These are phyloP conservation scores for Ceratocystiopsis brevicomis DNA, from an alignment of 2,329 filamentous ascomycete species.

Conservation along the genomic window DNA sequence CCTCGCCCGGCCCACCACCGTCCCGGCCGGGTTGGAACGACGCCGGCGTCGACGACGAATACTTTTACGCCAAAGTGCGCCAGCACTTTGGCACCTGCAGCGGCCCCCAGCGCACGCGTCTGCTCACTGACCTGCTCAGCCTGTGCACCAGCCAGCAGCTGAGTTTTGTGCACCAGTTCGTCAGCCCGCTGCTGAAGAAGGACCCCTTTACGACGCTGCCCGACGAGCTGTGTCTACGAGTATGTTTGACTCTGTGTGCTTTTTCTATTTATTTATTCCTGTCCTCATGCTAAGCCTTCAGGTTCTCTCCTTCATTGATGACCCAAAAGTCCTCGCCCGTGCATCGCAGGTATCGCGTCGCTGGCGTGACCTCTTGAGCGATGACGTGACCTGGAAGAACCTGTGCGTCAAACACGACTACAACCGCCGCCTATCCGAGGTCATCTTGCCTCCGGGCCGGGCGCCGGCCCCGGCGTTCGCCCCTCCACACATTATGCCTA, in stretches of 20 bases:
- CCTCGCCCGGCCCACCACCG: slow-evolving; percentile 43
- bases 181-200: slow-evolving; percentile 84
- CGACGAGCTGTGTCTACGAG: slow-evolving; percentile 77
- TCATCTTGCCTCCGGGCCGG: slow-evolving; percentile 12
- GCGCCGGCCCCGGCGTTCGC: slow-evolving; percentile 13
- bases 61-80: slow-evolving; percentile 60
- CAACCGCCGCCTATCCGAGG: slow-evolving; percentile 37
- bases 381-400: slow-evolving; percentile 97
- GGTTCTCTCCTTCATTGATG: slow-evolving; percentile 93
- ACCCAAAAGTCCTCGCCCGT: slow-evolving; percentile 80
- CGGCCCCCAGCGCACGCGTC: slow-evolving; percentile 55
- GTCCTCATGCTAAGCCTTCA: slow-evolving; percentile 17
- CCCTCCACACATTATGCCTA: slow-evolving; percentile 14
- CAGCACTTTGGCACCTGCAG: slow-evolving; percentile 64
- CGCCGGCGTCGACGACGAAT: slow-evolving; percentile 63
- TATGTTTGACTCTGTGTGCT: slow-evolving; percentile 18
- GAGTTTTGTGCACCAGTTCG: slow-evolving; percentile 91
- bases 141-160: slow-evolving; percentile 89
- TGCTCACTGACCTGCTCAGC: slow-evolving; percentile 76
- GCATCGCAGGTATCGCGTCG: slow-evolving; percentile 90
- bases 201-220: slow-evolving; percentile 87
- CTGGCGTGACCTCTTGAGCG: slow-evolving; percentile 83
- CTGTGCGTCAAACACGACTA: slow-evolving; percentile 94
- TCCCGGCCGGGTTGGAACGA: slow-evolving; percentile 55
- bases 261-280: background rate